Evolutionary conservation across 306 rosid species (phyloP).

Genomic region (Styphnolobium japonicum): DNA sequence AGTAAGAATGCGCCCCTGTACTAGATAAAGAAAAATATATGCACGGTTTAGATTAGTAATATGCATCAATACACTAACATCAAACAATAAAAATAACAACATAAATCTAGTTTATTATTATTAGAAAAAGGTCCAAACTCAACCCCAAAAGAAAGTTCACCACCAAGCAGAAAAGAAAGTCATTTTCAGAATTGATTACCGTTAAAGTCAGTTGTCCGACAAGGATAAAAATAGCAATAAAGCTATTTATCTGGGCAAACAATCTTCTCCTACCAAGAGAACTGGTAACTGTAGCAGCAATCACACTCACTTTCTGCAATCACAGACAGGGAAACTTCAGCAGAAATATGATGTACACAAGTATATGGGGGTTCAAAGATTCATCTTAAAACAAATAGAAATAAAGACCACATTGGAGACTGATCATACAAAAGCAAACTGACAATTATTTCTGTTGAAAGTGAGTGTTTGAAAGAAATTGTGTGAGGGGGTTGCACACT

Average conservation of each 20-base stretch:
- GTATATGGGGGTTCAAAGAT: background rate
- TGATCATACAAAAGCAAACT: background rate
- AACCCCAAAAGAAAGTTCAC: background rate
- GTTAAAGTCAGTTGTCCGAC: constrained; percentile 87
- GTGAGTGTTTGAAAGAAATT: background rate
- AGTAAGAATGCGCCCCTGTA: constrained; percentile 93
- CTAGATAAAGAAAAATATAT: constrained; percentile 25
- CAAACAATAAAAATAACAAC: background rate
- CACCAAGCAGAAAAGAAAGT: background rate
- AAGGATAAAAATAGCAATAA: constrained; percentile 87
- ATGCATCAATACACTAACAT: constrained; percentile 21
- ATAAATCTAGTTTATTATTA: background rate
- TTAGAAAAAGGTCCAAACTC: background rate
- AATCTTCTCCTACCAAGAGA: constrained; percentile 80
- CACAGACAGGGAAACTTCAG: constrained; percentile 23
- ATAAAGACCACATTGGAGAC: background rate
- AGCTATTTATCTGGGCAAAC: constrained; percentile 84
- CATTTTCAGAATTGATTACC: constrained; percentile 45
- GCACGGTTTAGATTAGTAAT: background rate
- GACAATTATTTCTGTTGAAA: background rate
- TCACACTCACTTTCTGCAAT: constrained; percentile 82
- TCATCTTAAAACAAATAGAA: constrained; percentile 6
- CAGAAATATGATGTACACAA: background rate
- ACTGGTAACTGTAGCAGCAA: constrained; percentile 75
- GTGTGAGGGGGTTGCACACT: background rate